Evolutionary conservation across 352 stramenopile species (phyloP).

Genomic region (Globisporangium lucens): DNA sequence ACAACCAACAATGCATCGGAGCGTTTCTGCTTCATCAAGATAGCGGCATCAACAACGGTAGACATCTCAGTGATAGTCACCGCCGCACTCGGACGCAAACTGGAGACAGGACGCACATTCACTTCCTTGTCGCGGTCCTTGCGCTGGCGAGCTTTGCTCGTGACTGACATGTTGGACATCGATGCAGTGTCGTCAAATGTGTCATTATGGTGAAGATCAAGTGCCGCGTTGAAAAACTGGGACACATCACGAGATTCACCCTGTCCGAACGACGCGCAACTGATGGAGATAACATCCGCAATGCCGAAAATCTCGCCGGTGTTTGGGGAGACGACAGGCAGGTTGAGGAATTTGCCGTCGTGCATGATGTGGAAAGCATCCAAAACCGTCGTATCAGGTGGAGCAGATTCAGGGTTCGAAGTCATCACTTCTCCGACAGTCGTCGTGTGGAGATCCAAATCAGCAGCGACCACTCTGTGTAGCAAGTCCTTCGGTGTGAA

Average conservation of each 20-base stretch:
- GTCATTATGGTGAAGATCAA: slow-evolving; percentile 67
- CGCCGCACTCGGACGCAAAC: slow-evolving; percentile 67
- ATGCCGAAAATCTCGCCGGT: slow-evolving; percentile 77
- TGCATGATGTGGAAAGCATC: slow-evolving; percentile 99
- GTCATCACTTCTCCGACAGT: slow-evolving; percentile 94
- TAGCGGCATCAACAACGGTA: slow-evolving; percentile 86
- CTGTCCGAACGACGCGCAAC: slow-evolving; percentile 67
- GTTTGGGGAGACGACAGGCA: slow-evolving; percentile 90
- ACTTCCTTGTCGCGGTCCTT: slow-evolving; percentile 78
- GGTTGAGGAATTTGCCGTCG: slow-evolving; percentile 96
- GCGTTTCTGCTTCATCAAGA: slow-evolving; percentile 91
- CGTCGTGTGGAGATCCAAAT: slow-evolving; percentile 87
- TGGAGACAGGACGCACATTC: slow-evolving; percentile 79
- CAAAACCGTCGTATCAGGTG: slow-evolving; percentile 92
- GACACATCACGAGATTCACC: slow-evolving; percentile 69
- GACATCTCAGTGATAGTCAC: slow-evolving; percentile 70
- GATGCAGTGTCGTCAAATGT: slow-evolving; percentile 47
- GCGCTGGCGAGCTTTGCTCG: slow-evolving; percentile 65
- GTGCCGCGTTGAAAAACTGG: slow-evolving; percentile 75
- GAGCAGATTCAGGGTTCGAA: slow-evolving; percentile 92
- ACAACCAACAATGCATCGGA: slow-evolving; percentile 93
- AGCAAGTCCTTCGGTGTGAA: slow-evolving; percentile 98
- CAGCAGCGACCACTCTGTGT: slow-evolving; percentile 91
- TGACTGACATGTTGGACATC: slow-evolving; percentile 40
- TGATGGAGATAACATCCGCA: slow-evolving; percentile 80